Evolutionary conservation across 2,329 filamentous ascomycete species (phyloP).

Genomic region (Sarocladium brachiariae): DNA sequence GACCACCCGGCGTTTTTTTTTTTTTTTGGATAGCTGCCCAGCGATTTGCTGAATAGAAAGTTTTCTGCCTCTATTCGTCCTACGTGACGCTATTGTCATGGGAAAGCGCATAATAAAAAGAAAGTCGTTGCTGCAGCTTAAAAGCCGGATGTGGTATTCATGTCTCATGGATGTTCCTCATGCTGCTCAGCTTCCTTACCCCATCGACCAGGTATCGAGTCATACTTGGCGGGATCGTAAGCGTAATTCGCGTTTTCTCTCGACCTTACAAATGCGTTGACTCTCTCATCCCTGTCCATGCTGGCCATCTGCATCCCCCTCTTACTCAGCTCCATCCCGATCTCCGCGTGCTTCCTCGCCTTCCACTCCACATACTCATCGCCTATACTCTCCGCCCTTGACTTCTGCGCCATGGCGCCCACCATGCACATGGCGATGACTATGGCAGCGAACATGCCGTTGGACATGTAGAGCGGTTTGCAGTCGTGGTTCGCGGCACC

Average conservation of each 20-base stretch:
- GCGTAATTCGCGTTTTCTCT: slow-evolving; percentile 10
- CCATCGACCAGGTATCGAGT: background rate
- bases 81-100: too few species aligned
- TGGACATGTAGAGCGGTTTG: slow-evolving; percentile 62
- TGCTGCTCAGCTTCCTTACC: background rate
- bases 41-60: background rate
- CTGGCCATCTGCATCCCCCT: slow-evolving; percentile 42
- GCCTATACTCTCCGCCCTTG: slow-evolving; percentile 57
- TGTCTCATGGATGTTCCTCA: background rate
- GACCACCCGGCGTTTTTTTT: too few species aligned
- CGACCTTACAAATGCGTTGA: slow-evolving; percentile 70
- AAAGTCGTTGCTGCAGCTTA: background rate
- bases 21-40: background rate
- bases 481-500: slow-evolving; percentile 35
- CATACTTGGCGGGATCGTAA: background rate
- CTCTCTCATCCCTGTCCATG: slow-evolving; percentile 55
- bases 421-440: slow-evolving; percentile 62
- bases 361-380: slow-evolving; percentile 59
- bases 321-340: slow-evolving; percentile 51
- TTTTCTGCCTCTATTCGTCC: too few species aligned
- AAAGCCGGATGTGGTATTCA: background rate
- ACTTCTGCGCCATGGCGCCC: slow-evolving; percentile 66
- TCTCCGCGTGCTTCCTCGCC: slow-evolving; percentile 57
- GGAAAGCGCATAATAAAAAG: too few species aligned
- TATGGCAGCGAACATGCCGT: slow-evolving; percentile 66